Evolutionary conservation across 495 filamentous ascomycete species (phyloP).

Genomic region (Penicillium paxilli): DNA sequence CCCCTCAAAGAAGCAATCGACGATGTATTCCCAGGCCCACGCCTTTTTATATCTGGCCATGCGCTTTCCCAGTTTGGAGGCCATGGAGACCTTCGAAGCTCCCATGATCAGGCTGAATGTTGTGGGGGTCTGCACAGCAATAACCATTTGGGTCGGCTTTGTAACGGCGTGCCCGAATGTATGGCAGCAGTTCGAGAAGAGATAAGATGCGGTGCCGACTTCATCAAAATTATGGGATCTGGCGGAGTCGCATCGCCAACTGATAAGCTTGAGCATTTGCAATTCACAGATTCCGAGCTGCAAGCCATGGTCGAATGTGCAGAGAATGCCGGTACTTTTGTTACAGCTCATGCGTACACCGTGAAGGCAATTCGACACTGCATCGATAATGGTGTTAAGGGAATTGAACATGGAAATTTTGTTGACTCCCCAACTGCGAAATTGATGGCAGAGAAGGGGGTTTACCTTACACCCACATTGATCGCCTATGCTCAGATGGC

Average conservation of each 20-base stretch:
- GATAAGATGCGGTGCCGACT: slow-evolving; percentile 51
- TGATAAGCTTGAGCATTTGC: slow-evolving; percentile 47
- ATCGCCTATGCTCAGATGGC: slow-evolving; percentile 53
- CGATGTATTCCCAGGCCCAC: slow-evolving; percentile 47
- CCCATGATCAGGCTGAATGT: slow-evolving; percentile 39
- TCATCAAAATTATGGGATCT: slow-evolving; percentile 59
- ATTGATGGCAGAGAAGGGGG: slow-evolving; percentile 44
- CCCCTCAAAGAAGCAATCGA: slow-evolving; percentile 53
- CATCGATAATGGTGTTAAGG: slow-evolving; percentile 53
- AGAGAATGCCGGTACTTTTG: slow-evolving; percentile 47
- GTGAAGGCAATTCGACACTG: slow-evolving; percentile 50
- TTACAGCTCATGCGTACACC: slow-evolving; percentile 58
- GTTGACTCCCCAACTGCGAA: slow-evolving; percentile 50
- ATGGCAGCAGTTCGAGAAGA: slow-evolving; percentile 51
- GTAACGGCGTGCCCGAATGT: slow-evolving; percentile 53
- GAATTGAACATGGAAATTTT: slow-evolving; percentile 59
- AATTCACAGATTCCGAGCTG: slow-evolving; percentile 55
- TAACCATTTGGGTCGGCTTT: slow-evolving; percentile 37
- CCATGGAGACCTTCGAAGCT: slow-evolving; percentile 48
- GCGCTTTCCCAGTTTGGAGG: slow-evolving; percentile 54
- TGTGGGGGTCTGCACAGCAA: slow-evolving; percentile 38
- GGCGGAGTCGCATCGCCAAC: slow-evolving; percentile 55
- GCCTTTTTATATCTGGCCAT: slow-evolving; percentile 49
- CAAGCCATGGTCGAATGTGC: slow-evolving; percentile 49
- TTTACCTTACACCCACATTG: slow-evolving; percentile 54